Percentiles rank a stretch among this genome's conserved stretches.
Conservation (phyloP, 225 moss, liverwort and hornwort genomes). For the Thuidium tamariscinum region DNA sequence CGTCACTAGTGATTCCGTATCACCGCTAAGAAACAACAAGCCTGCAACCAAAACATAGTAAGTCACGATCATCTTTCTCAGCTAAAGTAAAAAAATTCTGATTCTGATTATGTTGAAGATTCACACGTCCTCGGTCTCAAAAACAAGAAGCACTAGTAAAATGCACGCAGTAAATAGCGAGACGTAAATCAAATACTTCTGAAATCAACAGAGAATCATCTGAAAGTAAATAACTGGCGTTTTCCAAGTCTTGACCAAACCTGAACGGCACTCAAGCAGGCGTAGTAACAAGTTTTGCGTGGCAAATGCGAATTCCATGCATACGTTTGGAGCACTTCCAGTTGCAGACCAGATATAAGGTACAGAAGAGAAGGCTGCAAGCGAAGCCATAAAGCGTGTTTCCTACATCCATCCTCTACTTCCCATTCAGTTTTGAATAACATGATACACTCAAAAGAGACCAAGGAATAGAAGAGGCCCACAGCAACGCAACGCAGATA, state of each 20-base stretch:
- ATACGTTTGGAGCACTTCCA: slow-evolving; percentile 18
- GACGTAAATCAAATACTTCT: not conserved
- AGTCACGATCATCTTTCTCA: not conserved
- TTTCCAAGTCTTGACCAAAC: slow-evolving; percentile 21
- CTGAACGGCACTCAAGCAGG: slow-evolving; percentile 84
- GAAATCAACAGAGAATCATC: not conserved
- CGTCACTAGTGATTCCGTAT: slow-evolving; percentile 39
- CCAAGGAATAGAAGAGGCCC: not conserved
- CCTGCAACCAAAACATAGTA: slow-evolving; percentile 41
- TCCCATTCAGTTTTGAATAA: slow-evolving; percentile 22
- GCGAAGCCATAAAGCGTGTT: slow-evolving; percentile 51
- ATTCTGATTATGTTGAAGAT: not conserved
- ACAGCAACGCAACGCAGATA: not conserved
- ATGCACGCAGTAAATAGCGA: not conserved
- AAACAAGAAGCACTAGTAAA: not conserved
- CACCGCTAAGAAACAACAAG: slow-evolving; percentile 60
- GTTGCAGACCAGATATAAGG: slow-evolving; percentile 42
- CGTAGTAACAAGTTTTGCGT: slow-evolving; percentile 51
- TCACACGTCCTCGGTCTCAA: not conserved
- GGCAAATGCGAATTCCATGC: slow-evolving; percentile 49
- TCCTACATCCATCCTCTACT: slow-evolving; percentile 56
- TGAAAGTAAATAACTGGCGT: not conserved
- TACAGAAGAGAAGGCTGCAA: slow-evolving; percentile 58
- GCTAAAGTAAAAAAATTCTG: not conserved
- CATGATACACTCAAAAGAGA: not conserved